phyloP scores from a whole-genome alignment of 345 rosid genomes.

The Aegle marmelos region DNA sequence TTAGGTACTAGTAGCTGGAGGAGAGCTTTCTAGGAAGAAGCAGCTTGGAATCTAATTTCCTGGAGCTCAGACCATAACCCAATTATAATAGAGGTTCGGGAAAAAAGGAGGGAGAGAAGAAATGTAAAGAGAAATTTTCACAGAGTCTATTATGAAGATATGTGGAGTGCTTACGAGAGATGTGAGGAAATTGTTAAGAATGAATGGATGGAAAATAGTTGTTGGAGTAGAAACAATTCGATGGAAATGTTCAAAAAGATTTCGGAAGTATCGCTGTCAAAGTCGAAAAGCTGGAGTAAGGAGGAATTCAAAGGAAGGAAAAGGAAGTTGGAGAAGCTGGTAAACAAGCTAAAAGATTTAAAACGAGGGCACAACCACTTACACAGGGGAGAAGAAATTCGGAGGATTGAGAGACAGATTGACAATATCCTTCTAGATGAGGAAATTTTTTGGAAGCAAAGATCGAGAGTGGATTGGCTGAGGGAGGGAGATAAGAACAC shows the following conservation, averaged over 20 bases:
- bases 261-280: accelerated
- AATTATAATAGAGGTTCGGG: not conserved
- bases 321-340: not conserved
- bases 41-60: not conserved
- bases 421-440: not conserved
- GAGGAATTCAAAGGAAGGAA: not conserved
- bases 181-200: no score
- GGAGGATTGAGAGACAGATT: not conserved
- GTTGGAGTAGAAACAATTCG: no score
- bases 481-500: no score
- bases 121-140: accelerated
- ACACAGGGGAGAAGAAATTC: no score
- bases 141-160: no score
- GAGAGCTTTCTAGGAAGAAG: accelerated
- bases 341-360: not conserved
- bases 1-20: not conserved
- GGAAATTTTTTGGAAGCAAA: not conserved
- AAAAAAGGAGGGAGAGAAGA: no score
- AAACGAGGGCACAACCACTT: accelerated
- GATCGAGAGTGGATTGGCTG: no score
- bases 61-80: not conserved
- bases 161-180: no score
- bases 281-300: not conserved
- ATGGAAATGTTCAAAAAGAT: no score
- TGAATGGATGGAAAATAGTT: accelerated